These are phyloP conservation scores for Pichia ethanolica DNA, from an alignment of 805 yeast species.

Conservation along the genomic window DNA sequence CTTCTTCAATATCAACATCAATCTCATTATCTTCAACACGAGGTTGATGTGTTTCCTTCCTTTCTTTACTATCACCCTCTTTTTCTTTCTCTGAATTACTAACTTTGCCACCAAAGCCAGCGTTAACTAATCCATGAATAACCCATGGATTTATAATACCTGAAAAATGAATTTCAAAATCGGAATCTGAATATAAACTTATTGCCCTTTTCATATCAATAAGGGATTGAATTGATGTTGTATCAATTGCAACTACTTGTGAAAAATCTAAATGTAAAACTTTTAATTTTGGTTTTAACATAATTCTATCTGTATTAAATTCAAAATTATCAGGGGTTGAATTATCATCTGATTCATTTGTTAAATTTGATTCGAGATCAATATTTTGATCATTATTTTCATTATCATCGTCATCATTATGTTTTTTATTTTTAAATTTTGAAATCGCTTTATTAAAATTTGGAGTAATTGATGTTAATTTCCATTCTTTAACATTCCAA, in stretches of 20 bases:
- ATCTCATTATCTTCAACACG: slow-evolving; percentile 7
- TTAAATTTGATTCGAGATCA: slow-evolving; percentile 18
- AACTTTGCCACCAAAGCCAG: slow-evolving; percentile 57
- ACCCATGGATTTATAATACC: slow-evolving; percentile 85
- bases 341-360: slow-evolving; percentile 12
- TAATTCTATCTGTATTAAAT: slow-evolving; percentile 15
- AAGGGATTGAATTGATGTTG: slow-evolving; percentile 70
- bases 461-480: not conserved
- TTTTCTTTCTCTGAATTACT: slow-evolving; percentile 9
- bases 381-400: slow-evolving; percentile 24
- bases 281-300: slow-evolving; percentile 60
- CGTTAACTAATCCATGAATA: slow-evolving; percentile 61
- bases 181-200: slow-evolving; percentile 66
- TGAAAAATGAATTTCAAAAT: slow-evolving; percentile 82
- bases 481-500: slow-evolving; percentile 1
- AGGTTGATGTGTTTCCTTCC: not conserved
- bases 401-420: not conserved
- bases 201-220: slow-evolving; percentile 72
- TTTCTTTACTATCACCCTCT: not conserved
- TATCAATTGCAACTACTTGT: slow-evolving; percentile 64
- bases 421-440: not conserved
- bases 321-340: no score
- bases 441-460: slow-evolving; percentile 14
- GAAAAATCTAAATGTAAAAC: slow-evolving; percentile 76
- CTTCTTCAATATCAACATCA: slow-evolving; percentile 9